Base-by-base conservation (phyloP, 352 stramenopile species). In the Phytopythium helicoides region DNA sequence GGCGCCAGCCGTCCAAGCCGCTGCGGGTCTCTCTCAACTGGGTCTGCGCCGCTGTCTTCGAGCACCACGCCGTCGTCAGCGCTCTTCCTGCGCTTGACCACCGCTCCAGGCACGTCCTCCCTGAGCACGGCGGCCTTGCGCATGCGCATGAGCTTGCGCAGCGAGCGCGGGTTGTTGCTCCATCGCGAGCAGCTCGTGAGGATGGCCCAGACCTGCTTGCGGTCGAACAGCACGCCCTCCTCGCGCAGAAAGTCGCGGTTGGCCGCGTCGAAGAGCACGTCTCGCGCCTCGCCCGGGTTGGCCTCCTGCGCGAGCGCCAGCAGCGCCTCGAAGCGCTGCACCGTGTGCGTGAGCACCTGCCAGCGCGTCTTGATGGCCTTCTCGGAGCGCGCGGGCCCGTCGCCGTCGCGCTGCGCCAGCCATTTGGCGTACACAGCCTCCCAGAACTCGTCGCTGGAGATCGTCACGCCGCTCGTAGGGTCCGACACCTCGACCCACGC, bases 361-460 rank as follows among this genome's bases (percentile, higher is more conserved):
- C 54, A 61, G 46, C 52, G 54, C 38, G 51, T 61, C 46, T 61
- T 61, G 37, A 61, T 38, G 46, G 54, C 54, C 47, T 61, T 52
- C 54, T 56, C 28, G 15, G 54, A 56, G 10, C 54, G 54, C 54
- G 31, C 46, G 19, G 54, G 52, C 19, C 54, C 39, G 28, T 35
- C 22, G 28, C 22, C 16, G 3, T 15, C 47, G 47, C 47, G 47
- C 47, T 23, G 19, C 38, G 16, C 16, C 28, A 35, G 10, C 54
- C 54, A 61, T 5, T 23, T 25, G 9, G 41, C 54, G 54, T 61
- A 52, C 22, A 61, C 54, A 3, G 47, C 22, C 38, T 52, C 38
- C 54, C 54, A 61, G 47, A 56, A 61, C 46, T 41, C 46, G 47
- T 61, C 54, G 31, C 41, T 52, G 7, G 19, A 25, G 38, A 49